phyloP scores from a whole-genome alignment of 1,284 basidiomycete genomes.

The Cutaneotrichosporon sp. region DNA sequence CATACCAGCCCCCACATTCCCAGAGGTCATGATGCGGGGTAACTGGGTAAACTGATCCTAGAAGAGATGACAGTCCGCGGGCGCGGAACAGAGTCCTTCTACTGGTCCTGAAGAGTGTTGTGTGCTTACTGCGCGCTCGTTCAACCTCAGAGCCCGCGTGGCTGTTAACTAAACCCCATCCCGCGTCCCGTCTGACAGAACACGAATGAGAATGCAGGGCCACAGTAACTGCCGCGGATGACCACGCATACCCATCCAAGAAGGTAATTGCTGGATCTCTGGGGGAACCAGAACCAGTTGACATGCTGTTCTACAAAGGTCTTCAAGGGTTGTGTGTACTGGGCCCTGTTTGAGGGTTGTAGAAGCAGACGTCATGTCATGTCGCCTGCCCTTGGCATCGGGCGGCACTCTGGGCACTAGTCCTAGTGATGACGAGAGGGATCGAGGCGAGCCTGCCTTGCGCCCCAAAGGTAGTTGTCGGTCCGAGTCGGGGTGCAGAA shows the following conservation, averaged over 20 bases:
- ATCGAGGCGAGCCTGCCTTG: background rate
- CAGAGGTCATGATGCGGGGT: background rate
- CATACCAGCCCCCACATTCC: background rate
- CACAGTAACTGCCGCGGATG: background rate
- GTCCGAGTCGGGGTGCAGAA: no score
- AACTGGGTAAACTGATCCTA: background rate
- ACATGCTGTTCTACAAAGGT: no score
- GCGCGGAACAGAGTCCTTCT: background rate
- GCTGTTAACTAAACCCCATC: background rate
- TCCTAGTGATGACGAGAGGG: background rate
- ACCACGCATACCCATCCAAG: background rate
- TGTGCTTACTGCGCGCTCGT: background rate
- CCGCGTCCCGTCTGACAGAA: background rate
- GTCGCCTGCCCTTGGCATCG: background rate
- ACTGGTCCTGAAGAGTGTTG: background rate
- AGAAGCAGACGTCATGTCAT: background rate
- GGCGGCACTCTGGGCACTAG: background rate
- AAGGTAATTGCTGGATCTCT: no score
- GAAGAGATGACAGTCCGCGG: background rate
- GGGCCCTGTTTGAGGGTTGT: background rate
- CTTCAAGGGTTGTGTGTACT: no score
- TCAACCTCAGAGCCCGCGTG: background rate
- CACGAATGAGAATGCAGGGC: background rate
- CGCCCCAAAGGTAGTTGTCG: background rate
- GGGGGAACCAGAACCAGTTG: no score